A percentile compares a stretch with the other conserved stretches of the same genome.
phyloP scores from a whole-genome alignment of 257 asterid genomes.

The Apocynum venetum region DNA sequence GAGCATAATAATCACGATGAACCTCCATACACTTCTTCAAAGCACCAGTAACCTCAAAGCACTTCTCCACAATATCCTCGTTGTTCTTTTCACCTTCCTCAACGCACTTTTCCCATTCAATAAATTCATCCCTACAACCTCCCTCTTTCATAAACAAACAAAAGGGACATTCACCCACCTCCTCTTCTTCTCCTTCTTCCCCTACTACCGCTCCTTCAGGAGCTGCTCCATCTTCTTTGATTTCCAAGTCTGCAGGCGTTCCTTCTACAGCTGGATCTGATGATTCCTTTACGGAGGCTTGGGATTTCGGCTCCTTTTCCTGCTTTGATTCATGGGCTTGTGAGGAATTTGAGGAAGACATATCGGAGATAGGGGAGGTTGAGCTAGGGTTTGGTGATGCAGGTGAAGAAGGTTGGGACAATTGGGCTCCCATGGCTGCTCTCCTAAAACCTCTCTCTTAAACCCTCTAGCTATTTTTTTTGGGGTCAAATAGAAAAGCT shows the following conservation, averaged over 20 bases:
- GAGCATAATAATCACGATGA: slow-evolving; percentile 64
- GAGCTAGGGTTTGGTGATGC: slow-evolving; percentile 31
- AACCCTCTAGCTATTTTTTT: slow-evolving; percentile 29
- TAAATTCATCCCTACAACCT: slow-evolving; percentile 61
- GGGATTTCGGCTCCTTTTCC: slow-evolving; percentile 16
- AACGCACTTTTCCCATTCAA: slow-evolving; percentile 70
- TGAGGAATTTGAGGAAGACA: slow-evolving; percentile 38
- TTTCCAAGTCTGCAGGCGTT: slow-evolving; percentile 15
- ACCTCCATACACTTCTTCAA: slow-evolving; percentile 79
- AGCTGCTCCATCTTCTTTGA: slow-evolving; percentile 5
- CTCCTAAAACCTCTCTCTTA: slow-evolving; percentile 43
- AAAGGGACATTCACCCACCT: slow-evolving; percentile 73
- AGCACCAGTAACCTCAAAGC: slow-evolving; percentile 46
- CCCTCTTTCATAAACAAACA: slow-evolving; percentile 87
- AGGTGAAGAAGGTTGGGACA: slow-evolving; percentile 24
- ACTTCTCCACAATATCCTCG: slow-evolving; percentile 62
- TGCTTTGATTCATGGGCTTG: slow-evolving; percentile 19
- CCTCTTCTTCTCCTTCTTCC: slow-evolving; percentile 46
- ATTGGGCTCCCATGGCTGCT: slow-evolving; percentile 41
- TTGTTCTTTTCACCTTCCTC: slow-evolving; percentile 59
- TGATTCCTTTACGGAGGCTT: slow-evolving; percentile 19
- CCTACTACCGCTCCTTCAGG: slow-evolving; percentile 6
- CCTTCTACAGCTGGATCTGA: slow-evolving; percentile 28
- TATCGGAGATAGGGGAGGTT: slow-evolving; percentile 27
- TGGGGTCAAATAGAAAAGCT: too few species aligned